phyloP scores from a whole-genome alignment of 441 rosid species.

The Syzygium syzygioides region DNA sequence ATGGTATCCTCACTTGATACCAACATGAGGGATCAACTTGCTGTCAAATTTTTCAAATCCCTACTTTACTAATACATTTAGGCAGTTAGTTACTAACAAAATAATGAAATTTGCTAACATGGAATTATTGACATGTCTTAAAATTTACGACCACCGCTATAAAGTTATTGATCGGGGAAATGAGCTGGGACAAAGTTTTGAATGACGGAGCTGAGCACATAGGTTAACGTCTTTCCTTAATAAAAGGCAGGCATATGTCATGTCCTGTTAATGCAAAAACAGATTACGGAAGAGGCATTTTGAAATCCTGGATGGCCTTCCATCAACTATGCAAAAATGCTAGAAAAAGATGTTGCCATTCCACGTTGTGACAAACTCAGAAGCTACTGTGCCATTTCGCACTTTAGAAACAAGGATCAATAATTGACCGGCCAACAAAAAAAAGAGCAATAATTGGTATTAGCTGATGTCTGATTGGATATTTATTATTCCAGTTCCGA shows the following conservation, averaged over 20 bases:
- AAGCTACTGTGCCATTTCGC: background rate
- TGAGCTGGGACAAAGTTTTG: background rate
- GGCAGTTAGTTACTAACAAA: background rate
- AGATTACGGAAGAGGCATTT: background rate
- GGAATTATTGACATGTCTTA: background rate
- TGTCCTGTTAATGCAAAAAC: background rate
- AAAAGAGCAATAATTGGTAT: background rate
- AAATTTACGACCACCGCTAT: rapidly evolving
- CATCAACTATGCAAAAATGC: background rate
- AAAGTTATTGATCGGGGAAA: background rate
- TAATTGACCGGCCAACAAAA: background rate
- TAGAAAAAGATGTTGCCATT: background rate
- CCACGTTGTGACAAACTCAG: background rate
- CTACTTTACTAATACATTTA: background rate
- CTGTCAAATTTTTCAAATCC: background rate
- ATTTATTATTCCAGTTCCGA: background rate
- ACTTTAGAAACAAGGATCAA: background rate
- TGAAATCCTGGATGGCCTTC: background rate
- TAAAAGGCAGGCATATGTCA: background rate
- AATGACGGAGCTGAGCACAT: background rate
- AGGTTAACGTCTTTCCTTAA: background rate
- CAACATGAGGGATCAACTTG: background rate
- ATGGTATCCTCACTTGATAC: background rate
- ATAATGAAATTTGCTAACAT: background rate
- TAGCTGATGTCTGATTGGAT: background rate